phyloP scores from a whole-genome alignment of 2,329 filamentous ascomycete species.

The Paraphoma sp. region DNA sequence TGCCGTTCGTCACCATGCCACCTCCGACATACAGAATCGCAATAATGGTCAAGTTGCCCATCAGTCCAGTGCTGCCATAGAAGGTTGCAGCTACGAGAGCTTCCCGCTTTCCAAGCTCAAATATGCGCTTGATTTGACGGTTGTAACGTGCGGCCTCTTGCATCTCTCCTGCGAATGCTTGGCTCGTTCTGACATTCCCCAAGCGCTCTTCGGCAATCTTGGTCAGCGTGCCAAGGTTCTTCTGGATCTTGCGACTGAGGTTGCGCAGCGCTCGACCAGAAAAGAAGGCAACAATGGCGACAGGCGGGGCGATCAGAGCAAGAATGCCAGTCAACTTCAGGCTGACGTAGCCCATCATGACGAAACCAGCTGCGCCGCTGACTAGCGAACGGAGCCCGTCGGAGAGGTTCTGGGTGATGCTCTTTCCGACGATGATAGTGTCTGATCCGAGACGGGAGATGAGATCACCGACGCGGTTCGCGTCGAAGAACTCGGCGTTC shows the following conservation, averaged over 20 bases:
- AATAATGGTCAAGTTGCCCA: conserved; percentile 96
- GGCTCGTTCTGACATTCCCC: conserved; percentile 94
- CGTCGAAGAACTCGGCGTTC: conserved; percentile 98
- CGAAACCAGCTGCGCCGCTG: conserved; percentile 86
- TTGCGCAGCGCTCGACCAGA: conserved; percentile 90
- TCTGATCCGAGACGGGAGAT: conserved; percentile 96
- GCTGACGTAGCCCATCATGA: conserved; percentile 95
- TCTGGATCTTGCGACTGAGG: conserved; percentile 89
- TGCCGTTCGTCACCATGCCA: conserved; percentile 83
- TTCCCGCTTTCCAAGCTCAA: conserved; percentile 84
- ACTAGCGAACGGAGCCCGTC: conserved; percentile 92
- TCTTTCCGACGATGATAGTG: conserved; percentile 97
- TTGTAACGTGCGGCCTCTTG: conserved; percentile 93
- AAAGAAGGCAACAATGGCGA: conserved; percentile 88
- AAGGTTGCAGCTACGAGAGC: conserved; percentile 90
- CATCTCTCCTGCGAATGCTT: conserved; percentile 93
- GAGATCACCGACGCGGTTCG: conserved; percentile 93
- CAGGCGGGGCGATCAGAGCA: conserved; percentile 85
- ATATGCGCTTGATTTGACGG: conserved; percentile 88
- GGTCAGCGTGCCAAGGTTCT: conserved; percentile 88
- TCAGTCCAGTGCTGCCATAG: conserved; percentile 84
- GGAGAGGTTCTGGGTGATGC: conserved; percentile 96
- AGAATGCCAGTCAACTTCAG: conserved; percentile 88
- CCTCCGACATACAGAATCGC: conserved; percentile 90
- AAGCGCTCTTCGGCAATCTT: conserved; percentile 99